phyloP scores from a whole-genome alignment of 2,329 filamentous ascomycete species.

The Clonostachys rosea region DNA sequence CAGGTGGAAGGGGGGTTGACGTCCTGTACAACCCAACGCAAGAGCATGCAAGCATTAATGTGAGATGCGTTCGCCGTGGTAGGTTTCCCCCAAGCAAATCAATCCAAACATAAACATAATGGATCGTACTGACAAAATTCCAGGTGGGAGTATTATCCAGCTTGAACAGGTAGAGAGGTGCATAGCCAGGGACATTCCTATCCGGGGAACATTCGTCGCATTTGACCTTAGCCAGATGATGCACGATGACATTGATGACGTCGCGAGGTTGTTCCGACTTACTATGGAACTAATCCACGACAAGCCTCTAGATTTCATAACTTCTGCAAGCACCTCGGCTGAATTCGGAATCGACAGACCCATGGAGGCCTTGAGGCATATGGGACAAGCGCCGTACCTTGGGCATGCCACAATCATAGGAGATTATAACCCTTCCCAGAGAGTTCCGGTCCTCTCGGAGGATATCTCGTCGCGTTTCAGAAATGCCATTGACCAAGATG shows the following conservation, averaged over 20 bases:
- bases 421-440: background rate
- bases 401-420: constrained; percentile 12
- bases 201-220: constrained; percentile 18
- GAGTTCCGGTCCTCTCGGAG: constrained; percentile 14
- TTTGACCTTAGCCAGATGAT: constrained; percentile 25
- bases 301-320: background rate
- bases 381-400: constrained; percentile 16
- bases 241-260: constrained; percentile 20
- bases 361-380: constrained; percentile 14
- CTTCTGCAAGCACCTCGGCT: background rate
- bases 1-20: constrained; percentile 27
- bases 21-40: constrained; percentile 41
- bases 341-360: constrained; percentile 13
- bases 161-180: constrained; percentile 14
- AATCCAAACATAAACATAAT: background rate
- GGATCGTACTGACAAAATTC: background rate
- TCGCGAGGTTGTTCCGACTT: constrained; percentile 17
- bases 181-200: background rate
- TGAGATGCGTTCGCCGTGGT: constrained; percentile 27
- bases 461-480: constrained; percentile 14
- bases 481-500: constrained; percentile 24
- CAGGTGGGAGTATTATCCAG: constrained; percentile 20
- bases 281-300: constrained; percentile 2
- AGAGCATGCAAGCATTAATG: constrained; percentile 19
- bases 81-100: constrained; percentile 10